Evolutionary conservation across 2,329 filamentous ascomycete genomes (phyloP).

Genomic region (Penicillium sp.): DNA sequence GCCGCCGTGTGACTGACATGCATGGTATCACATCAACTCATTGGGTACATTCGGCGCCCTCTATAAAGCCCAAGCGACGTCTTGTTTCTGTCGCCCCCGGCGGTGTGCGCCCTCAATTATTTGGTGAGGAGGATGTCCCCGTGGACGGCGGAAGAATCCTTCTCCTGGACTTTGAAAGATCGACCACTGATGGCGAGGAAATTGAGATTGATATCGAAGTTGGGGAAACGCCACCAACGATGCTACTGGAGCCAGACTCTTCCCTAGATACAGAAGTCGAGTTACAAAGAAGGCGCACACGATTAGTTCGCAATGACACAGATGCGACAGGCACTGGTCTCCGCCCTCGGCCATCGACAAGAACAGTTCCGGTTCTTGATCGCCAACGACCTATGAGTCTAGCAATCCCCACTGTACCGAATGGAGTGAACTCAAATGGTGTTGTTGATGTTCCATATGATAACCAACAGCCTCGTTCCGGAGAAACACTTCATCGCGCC

Average conservation of each 20-base stretch:
- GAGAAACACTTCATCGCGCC: conserved; percentile 68
- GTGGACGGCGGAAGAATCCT: conserved; percentile 75
- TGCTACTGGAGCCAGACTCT: conserved; percentile 70
- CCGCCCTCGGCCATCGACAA: conserved; percentile 22
- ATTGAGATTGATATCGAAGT: conserved; percentile 70
- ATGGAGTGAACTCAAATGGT: background rate
- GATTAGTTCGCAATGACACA: conserved; percentile 57
- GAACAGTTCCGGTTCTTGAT: conserved; percentile 25
- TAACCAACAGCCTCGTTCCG: conserved; percentile 70
- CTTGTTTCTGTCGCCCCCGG: conserved; percentile 73
- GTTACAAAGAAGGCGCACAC: conserved; percentile 72
- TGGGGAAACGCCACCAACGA: conserved; percentile 67
- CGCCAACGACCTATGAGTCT: conserved; percentile 30
- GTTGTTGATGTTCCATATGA: conserved; percentile 65
- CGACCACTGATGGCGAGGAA: conserved; percentile 55
- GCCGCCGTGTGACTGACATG: conserved; percentile 64
- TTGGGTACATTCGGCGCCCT: conserved; percentile 64
- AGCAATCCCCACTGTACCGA: conserved; percentile 25
- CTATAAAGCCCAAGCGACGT: conserved; percentile 39
- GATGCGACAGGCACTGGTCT: conserved; percentile 41
- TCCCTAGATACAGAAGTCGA: conserved; percentile 78
- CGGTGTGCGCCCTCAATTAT: conserved; percentile 59
- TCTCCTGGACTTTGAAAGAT: conserved; percentile 72
- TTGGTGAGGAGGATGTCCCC: conserved; percentile 72
- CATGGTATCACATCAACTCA: conserved; percentile 67